Evolutionary conservation across 371 early-diverging fungal genomes (phyloP).

Genomic region (Haplosporangium sp.): DNA sequence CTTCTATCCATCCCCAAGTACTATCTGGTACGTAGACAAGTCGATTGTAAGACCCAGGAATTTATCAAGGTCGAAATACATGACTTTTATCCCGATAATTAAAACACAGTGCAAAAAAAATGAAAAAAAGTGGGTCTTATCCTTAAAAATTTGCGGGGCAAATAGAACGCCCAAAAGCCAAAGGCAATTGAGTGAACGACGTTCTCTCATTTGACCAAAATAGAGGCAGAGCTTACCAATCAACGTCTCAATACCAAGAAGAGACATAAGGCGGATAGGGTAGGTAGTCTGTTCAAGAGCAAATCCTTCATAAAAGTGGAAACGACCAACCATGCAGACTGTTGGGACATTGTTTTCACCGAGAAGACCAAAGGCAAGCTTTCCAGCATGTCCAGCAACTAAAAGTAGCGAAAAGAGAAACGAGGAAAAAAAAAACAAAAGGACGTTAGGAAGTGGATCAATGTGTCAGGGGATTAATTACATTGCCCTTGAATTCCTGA

Average conservation of each 20-base stretch:
- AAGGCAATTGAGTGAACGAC: background rate
- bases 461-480: background rate
- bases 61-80: constrained; percentile 2
- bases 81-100: background rate
- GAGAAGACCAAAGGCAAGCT: constrained; percentile 91
- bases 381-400: constrained; percentile 92
- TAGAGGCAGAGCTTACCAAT: constrained; percentile 61
- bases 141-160: constrained; percentile 9
- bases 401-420: background rate
- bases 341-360: constrained; percentile 74
- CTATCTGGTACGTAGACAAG: background rate
- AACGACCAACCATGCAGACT: constrained; percentile 90
- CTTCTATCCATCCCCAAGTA: background rate
- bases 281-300: constrained; percentile 81
- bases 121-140: constrained; percentile 17
- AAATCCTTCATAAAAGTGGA: constrained; percentile 93
- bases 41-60: background rate
- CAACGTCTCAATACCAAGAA: constrained; percentile 83
- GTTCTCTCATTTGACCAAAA: background rate
- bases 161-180: background rate
- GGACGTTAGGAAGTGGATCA: background rate
- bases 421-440: background rate
- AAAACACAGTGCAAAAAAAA: background rate
- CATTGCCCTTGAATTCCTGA: background rate
- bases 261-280: constrained; percentile 90